Evolutionary conservation across 345 rosid genomes (phyloP).

Genomic region (Citropsis articulata): DNA sequence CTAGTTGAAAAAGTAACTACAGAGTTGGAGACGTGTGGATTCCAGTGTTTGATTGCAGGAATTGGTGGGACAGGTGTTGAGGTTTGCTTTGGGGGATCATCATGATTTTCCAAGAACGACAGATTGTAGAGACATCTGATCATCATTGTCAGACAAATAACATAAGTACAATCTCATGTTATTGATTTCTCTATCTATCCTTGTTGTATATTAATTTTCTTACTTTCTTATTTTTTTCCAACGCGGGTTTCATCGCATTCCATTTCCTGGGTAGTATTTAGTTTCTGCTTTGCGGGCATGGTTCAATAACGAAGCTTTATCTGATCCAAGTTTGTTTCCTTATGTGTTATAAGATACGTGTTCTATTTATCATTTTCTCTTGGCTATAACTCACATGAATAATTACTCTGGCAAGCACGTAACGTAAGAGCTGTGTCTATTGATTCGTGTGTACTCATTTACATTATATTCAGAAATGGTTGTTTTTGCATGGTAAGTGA

Average conservation of each 20-base stretch:
- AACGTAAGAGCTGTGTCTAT: not conserved
- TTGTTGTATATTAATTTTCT: conserved; percentile 11
- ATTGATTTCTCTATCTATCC: not conserved
- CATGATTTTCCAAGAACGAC: conserved; percentile 22
- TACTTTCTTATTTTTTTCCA: not conserved
- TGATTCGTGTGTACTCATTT: not conserved
- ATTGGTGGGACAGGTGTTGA: conserved; percentile 84
- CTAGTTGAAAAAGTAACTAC: conserved; percentile 55
- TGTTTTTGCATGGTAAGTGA: not conserved
- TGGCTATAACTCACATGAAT: not conserved
- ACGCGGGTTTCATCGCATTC: too few species aligned
- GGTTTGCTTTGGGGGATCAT: conserved; percentile 38
- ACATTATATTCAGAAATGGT: not conserved
- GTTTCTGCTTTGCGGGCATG: not conserved
- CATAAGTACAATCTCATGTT: not conserved
- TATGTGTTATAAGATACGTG: not conserved
- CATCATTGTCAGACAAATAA: not conserved
- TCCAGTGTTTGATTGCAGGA: conserved; percentile 72
- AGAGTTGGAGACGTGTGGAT: conserved; percentile 76
- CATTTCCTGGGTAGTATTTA: not conserved
- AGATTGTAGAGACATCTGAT: not conserved
- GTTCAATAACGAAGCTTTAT: not conserved
- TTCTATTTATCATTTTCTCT: not conserved
- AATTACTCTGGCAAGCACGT: not conserved
- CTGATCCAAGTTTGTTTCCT: not conserved